Conservation (phyloP, 257 asterid genomes). For the Solanum pennellii region DNA sequence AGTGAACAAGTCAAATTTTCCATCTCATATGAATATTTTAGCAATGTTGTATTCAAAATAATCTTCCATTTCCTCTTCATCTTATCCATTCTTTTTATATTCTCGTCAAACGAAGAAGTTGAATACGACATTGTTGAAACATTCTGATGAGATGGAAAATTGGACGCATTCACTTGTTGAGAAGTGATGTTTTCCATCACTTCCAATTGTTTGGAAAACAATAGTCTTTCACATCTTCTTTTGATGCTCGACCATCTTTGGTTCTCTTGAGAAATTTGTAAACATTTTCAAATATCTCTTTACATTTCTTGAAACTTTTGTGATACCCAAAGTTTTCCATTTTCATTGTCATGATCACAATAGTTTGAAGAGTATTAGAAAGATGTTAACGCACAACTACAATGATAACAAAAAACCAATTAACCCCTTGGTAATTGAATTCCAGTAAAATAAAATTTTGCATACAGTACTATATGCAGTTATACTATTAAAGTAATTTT, state of each 20-base stretch:
- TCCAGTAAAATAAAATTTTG: neutral
- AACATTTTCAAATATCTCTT: constrained; percentile 80
- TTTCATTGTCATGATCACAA: constrained; percentile 42
- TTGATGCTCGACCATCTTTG: constrained; percentile 64
- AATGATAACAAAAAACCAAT: neutral
- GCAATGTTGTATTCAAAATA: neutral
- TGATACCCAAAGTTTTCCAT: constrained; percentile 80
- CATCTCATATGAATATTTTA: constrained; percentile 6
- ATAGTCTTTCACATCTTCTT: constrained; percentile 68
- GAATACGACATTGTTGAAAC: constrained; percentile 23
- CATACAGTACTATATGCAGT: neutral
- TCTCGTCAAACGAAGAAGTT: constrained; percentile 27
- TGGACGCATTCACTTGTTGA: neutral
- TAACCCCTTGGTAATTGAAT: neutral
- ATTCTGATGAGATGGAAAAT: constrained; percentile 2
- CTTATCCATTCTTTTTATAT: neutral
- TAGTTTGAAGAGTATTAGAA: neutral
- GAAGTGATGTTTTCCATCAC: constrained; percentile 48
- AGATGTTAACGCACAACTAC: neutral
- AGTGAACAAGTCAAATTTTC: neutral
- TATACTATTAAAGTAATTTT: neutral
- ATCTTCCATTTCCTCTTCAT: neutral
- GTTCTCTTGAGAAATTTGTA: constrained; percentile 86
- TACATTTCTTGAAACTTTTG: constrained; percentile 72
- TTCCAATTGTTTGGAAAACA: constrained; percentile 73